These are phyloP conservation scores for Cryphonectria carpinicola DNA, from an alignment of 2,329 filamentous ascomycete species.

Conservation along the genomic window DNA sequence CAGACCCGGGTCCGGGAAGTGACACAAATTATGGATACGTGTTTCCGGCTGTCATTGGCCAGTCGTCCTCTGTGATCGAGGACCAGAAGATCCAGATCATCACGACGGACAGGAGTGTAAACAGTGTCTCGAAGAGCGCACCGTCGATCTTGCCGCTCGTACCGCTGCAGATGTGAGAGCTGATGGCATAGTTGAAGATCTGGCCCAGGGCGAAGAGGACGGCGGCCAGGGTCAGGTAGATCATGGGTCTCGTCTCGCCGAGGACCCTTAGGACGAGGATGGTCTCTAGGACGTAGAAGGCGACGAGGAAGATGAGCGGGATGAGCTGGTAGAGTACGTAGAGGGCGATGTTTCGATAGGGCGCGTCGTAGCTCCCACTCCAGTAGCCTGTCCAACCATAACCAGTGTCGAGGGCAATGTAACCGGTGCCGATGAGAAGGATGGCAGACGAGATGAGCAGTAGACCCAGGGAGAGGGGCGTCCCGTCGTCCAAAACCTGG, in stretches of 20 bases:
- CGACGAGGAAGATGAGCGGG: conserved; percentile 85
- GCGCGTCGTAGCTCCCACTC: conserved; percentile 58
- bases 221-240: conserved; percentile 75
- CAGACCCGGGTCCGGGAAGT: conserved; percentile 11
- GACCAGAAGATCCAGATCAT: conserved; percentile 97
- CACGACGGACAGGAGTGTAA: conserved; percentile 83
- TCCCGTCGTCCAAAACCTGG: conserved; percentile 93
- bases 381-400: conserved; percentile 84
- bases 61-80: conserved; percentile 98
- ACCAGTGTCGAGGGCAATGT: conserved; percentile 92
- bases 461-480: conserved; percentile 77
- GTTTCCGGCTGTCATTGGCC: conserved; percentile 65
- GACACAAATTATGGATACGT: conserved; percentile 33
- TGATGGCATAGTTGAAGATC: conserved; percentile 94
- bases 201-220: conserved; percentile 90
- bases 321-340: conserved; percentile 94
- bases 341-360: conserved; percentile 74
- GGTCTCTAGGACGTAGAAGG: conserved; percentile 83
- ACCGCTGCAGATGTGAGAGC: conserved; percentile 85
- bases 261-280: conserved; percentile 84
- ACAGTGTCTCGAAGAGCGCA: conserved; percentile 88
- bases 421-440: conserved; percentile 88
- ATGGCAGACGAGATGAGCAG: conserved; percentile 70
- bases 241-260: conserved; percentile 89
- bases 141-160: conserved; percentile 88